Base-by-base conservation (phyloP, 129 eudicot species). In the Erigeron canadensis region DNA sequence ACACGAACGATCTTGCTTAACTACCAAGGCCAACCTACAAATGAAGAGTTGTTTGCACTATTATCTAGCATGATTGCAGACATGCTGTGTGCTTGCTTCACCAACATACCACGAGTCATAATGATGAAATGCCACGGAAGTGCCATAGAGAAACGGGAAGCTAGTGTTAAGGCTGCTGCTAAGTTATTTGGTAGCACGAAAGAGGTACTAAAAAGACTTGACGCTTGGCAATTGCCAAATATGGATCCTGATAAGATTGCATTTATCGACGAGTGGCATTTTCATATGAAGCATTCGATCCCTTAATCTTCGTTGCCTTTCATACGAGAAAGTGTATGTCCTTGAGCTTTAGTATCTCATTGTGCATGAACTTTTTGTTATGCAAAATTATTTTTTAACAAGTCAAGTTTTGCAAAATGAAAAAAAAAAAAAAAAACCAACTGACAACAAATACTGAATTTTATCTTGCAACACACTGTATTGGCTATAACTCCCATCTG, bases 211-310 rank as follows among this genome's bases (percentile, higher is more conserved):
- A 8, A 40, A 40, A 63, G 34, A 63, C 50, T 38, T 38, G 47
- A 40, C 40, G 68, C 4, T 3, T 3, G 7, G 28, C 50, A 41
- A 6, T 13, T 63, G 4, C 68, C 50, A 16, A 38, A 50, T 63
- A 63, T 63, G 34, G 68, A 63, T 63, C 68, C 48, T 39, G 68
- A 63, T 16, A 63, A 40, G 16, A 63, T 63, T 34, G 50, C 13
- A 7, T 63, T 63, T n/a, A 63, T 63, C 40, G 68, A 63, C 37
- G 50, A 63, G 68, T 63, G 68, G 68, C 47, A 23, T 63, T 7
- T 18, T 63, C 68, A 63, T 63, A 39, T 40, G 50, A 17, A 10
- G 68, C 68, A n/a, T 4, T 63, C 8, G 19, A 63, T 63, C 5
- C 68, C 50, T 63, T 40, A 40, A 63, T 15, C 38, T 15, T 7